Conservation (phyloP, 768 basidiomycete genomes). For the Podaxis sp. region DNA sequence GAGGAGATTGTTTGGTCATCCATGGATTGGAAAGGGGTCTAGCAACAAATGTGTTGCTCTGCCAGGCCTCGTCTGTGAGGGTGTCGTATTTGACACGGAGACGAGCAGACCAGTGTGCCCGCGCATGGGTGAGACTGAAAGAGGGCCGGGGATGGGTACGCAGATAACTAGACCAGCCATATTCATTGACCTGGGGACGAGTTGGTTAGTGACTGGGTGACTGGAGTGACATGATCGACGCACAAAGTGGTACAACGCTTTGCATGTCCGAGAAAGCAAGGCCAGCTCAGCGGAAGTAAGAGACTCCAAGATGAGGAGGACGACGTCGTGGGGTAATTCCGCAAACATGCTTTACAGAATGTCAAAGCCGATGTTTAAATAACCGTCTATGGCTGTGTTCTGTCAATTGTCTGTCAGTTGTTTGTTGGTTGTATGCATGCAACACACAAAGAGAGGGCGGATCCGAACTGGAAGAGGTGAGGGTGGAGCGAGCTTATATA, state of each 20-base stretch:
- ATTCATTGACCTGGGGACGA: slow-evolving; percentile 50
- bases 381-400: too few relatives aligned
- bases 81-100: slow-evolving; percentile 49
- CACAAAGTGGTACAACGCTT: slow-evolving; percentile 43
- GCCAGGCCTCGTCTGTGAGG: slow-evolving; percentile 57
- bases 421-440: too few relatives aligned
- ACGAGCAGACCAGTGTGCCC: slow-evolving; percentile 43
- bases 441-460: too few relatives aligned
- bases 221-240: slow-evolving; percentile 21
- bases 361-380: too few relatives aligned
- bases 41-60: slow-evolving; percentile 49
- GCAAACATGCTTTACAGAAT: slow-evolving; percentile 24
- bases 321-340: slow-evolving; percentile 53
- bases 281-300: slow-evolving; percentile 44
- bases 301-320: slow-evolving; percentile 51
- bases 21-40: slow-evolving; percentile 64
- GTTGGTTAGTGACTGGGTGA: slow-evolving; percentile 1
- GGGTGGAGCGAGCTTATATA: background rate
- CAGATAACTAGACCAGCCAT: slow-evolving; percentile 59
- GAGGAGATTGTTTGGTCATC: slow-evolving; percentile 54
- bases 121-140: slow-evolving; percentile 44
- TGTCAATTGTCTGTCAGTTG: too few relatives aligned
- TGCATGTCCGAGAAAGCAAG: slow-evolving; percentile 41
- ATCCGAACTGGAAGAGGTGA: background rate
- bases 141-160: slow-evolving; percentile 54